Evolutionary conservation across 2,329 filamentous ascomycete species (phyloP), one percentile per base, ranked within the genome.

Genomic region (Fusarium penzigii): DNA sequence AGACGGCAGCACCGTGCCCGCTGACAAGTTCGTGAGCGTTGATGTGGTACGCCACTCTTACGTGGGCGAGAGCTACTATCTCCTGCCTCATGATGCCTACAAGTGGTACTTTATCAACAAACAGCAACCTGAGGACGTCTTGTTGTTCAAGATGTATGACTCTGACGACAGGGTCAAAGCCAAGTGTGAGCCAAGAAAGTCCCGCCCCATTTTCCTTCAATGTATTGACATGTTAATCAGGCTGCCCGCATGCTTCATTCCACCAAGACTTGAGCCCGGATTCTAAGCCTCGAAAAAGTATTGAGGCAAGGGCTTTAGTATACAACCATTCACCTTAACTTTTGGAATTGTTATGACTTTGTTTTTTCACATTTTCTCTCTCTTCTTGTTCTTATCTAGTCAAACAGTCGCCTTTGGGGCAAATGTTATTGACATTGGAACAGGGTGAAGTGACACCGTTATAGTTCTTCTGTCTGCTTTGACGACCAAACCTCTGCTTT

Each of bases 111-210:
- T 46, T 14, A 39, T 46, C 36, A 40, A 25, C 36, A 46, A 40
- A 6, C 44, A 46, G 36, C 16, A 13, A 6, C 25, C n/a, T 2
- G 25, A 46, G 12, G 44, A 46, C 6, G 44, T 46, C n/a, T 38
- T 46, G 8, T 17, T 46, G 44, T 46, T 46, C 38, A 46, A 46
- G 44, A 46, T 46, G 44, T 46, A 40, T 14, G 44, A 46, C 20
- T 46, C 44, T 8, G 44, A 38, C n/a, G 20, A 25, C 3, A 17
- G 14, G 10, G 44, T 46, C 12, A 46, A 29, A 11, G 44, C 44
- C 8, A 46, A 46, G 20, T 46, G 44, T 46, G 29, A 46, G 44
- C 10, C 7, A 20, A 36, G 34, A 2, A 17, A 29, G 17, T 11
- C 14, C 9, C 14, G 14, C 16, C 9, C 17, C 16, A 38, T 34